A percentile compares a stretch with the other conserved stretches of the same genome.
These are phyloP conservation scores for Candida sanyiensis DNA, from an alignment of 805 yeast genomes.

Conservation along the genomic window DNA sequence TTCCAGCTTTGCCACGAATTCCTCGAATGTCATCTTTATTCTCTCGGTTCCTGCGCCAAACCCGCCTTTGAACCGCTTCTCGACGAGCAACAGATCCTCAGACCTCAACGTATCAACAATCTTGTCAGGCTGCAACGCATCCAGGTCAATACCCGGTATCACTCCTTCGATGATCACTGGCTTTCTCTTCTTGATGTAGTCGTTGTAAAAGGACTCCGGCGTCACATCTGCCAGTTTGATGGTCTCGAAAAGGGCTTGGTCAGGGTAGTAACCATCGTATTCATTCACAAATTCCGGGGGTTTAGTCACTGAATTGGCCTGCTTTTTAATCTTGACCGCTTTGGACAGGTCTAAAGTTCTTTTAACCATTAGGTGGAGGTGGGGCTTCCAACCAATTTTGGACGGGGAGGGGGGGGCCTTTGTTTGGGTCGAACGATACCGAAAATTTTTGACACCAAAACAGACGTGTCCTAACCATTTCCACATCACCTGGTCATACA, in stretches of 20 bases:
- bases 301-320: not conserved
- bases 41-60: conserved; percentile 62
- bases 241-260: conserved; percentile 1
- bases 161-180: conserved; percentile 47
- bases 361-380: conserved; percentile 6
- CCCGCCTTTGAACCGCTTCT: conserved; percentile 52
- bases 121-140: conserved; percentile 29
- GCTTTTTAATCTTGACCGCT: not conserved
- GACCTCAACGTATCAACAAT: conserved; percentile 35
- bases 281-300: conserved; percentile 10
- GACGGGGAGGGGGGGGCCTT: too few relatives aligned
- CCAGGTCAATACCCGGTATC: conserved; percentile 30
- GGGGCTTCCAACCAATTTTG: not conserved
- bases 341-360: not conserved
- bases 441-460: conserved; percentile 8
- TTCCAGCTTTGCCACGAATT: conserved; percentile 39
- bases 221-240: conserved; percentile 5
- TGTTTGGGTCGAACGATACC: not conserved
- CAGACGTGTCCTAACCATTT: conserved; percentile 1
- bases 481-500: not conserved
- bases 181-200: conserved; percentile 18
- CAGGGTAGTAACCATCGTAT: conserved; percentile 13
- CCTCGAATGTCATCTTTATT: conserved; percentile 42
- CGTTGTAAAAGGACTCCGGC: conserved; percentile 10
- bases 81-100: conserved; percentile 44